These are phyloP conservation scores for Lactarius sanguifluus DNA, from an alignment of 768 basidiomycete species.

Conservation along the genomic window DNA sequence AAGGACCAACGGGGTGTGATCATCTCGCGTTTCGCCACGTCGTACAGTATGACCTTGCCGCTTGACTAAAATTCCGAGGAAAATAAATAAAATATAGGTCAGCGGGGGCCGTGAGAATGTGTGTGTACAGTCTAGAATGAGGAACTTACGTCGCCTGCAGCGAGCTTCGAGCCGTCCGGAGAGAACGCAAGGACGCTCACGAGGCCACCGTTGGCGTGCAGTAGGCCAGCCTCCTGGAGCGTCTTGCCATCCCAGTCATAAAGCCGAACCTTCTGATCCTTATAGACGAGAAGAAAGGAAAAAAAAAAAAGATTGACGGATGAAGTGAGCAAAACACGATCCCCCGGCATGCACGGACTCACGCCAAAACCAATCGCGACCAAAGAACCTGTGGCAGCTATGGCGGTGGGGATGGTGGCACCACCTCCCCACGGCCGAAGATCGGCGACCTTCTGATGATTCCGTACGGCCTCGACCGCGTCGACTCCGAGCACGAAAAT, in stretches of 20 bases:
- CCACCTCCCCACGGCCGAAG: conserved; percentile 47
- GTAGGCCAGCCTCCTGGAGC: conserved; percentile 53
- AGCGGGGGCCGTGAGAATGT: not conserved
- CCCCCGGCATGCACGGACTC: conserved; percentile 26
- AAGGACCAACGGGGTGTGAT: conserved; percentile 81
- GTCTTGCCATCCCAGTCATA: conserved; percentile 69
- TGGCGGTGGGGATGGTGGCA: conserved; percentile 46
- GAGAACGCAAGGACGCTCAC: conserved; percentile 80
- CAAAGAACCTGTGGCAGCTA: conserved; percentile 51
- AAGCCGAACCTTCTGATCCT: conserved; percentile 77
- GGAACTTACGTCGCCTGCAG: conserved; percentile 79
- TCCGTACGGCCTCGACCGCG: conserved; percentile 62
- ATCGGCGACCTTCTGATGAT: conserved; percentile 66
- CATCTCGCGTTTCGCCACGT: conserved; percentile 65
- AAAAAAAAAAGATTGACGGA: conserved; percentile 1
- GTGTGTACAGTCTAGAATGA: not conserved
- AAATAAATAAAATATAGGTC: not conserved
- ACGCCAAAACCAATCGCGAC: conserved; percentile 81
- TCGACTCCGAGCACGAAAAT: conserved; percentile 64
- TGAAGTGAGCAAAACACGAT: conserved; percentile 14
- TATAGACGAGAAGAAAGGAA: conserved; percentile 33
- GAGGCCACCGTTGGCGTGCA: conserved; percentile 68
- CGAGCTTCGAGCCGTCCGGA: conserved; percentile 70
- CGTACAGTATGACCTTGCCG: conserved; percentile 79
- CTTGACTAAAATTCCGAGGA: conserved; percentile 45